A percentile compares a stretch with the other conserved stretches of the same genome.
Evolutionary conservation across 176 grass and related monocot species (phyloP).

Genomic region (Zea luxurians): DNA sequence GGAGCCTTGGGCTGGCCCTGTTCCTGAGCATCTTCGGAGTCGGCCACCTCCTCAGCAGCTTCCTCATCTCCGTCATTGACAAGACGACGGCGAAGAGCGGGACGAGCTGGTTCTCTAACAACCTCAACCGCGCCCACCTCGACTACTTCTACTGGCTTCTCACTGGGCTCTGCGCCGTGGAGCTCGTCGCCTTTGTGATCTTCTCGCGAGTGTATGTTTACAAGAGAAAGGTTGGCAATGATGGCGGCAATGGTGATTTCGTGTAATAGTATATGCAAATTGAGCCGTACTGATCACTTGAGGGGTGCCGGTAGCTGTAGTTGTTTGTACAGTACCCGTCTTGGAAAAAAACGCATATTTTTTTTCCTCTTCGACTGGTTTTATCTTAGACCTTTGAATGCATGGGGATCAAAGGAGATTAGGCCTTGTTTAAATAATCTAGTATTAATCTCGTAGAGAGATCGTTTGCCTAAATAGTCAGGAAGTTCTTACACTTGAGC

Average conservation of each 20-base stretch:
- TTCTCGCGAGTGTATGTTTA: constrained; percentile 22
- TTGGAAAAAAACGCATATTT: background rate
- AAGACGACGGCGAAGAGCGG: constrained; percentile 11
- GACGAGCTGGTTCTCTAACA: constrained; percentile 28
- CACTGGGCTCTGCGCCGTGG: constrained; percentile 27
- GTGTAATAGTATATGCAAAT: background rate
- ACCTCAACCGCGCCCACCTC: constrained; percentile 17
- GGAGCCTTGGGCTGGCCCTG: constrained; percentile 33
- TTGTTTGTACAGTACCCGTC: background rate
- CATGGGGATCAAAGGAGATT: too few relatives aligned
- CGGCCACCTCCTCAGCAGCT: constrained; percentile 26
- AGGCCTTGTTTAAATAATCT: too few relatives aligned
- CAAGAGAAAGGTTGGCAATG: constrained; percentile 9
- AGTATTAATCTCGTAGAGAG: too few relatives aligned
- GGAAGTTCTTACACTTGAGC: too few relatives aligned
- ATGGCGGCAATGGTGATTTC: background rate
- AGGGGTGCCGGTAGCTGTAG: background rate
- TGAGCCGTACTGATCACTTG: background rate
- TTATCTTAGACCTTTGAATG: too few relatives aligned
- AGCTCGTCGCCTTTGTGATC: constrained; percentile 21
- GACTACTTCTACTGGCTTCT: constrained; percentile 40
- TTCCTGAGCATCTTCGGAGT: constrained; percentile 39
- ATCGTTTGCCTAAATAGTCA: too few relatives aligned
- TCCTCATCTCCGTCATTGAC: constrained; percentile 23
- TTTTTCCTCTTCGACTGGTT: background rate